A percentile compares a stretch with the other conserved stretches of the same genome.
These are phyloP conservation scores for Cystobasidiaceae sp. DNA, from an alignment of 1,284 basidiomycete genomes.

Conservation along the genomic window DNA sequence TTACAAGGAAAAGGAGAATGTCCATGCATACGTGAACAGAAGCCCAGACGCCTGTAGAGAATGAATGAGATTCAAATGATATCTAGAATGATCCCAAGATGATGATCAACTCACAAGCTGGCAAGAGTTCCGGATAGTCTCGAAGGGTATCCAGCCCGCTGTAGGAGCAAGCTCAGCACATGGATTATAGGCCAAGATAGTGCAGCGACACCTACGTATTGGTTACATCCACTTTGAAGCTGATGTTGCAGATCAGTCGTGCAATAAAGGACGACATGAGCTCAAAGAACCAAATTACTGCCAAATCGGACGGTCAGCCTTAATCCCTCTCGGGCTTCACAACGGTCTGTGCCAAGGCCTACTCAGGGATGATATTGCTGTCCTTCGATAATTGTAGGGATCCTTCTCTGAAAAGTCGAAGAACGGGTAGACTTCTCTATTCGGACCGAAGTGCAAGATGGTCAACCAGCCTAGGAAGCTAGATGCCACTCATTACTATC, in stretches of 20 bases:
- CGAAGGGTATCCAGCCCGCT: constrained; percentile 53
- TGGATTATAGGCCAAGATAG: too few species aligned
- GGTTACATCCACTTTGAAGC: constrained; percentile 52
- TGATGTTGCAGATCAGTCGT: constrained; percentile 49
- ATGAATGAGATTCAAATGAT: neutral
- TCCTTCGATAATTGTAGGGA: constrained; percentile 56
- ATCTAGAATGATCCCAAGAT: too few species aligned
- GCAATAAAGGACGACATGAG: constrained; percentile 52
- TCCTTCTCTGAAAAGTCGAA: constrained; percentile 53
- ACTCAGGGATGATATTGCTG: constrained; percentile 51
- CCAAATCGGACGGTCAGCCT: neutral
- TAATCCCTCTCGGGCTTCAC: too few species aligned
- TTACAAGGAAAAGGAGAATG: constrained; percentile 50
- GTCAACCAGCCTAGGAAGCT: constrained; percentile 49
- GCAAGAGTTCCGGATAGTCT: constrained; percentile 52
- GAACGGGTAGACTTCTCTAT: constrained; percentile 55
- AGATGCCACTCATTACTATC: constrained; percentile 33
- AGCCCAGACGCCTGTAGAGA: constrained; percentile 50
- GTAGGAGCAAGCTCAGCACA: constrained; percentile 15
- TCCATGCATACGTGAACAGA: constrained; percentile 55
- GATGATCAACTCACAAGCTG: constrained; percentile 42
- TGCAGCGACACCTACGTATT: constrained; percentile 43
- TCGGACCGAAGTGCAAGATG: constrained; percentile 55
- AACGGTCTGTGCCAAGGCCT: too few species aligned
- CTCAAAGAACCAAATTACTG: constrained; percentile 54